Percentiles rank a stretch among this genome's conserved stretches.
phyloP scores from a whole-genome alignment of 768 basidiomycete genomes.

The Lactifluus subvellereus region DNA sequence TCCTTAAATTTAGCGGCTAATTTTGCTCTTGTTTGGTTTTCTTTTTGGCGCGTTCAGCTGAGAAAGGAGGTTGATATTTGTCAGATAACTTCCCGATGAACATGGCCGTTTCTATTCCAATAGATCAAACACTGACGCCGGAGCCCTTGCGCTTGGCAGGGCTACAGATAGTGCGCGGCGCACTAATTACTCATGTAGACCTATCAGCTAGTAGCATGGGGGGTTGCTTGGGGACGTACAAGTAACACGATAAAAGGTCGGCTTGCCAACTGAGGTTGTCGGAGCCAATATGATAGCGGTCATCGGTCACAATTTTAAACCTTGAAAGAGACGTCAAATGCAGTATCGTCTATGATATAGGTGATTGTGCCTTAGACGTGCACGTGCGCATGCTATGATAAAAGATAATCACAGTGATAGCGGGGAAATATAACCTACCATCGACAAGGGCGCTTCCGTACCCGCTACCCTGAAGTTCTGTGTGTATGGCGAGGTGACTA shows the following conservation, averaged over 20 bases:
- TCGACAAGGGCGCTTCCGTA: neutral
- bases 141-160: neutral
- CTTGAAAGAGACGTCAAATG: neutral
- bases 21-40: neutral
- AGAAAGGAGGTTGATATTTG: neutral
- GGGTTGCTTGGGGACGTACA: too few relatives aligned
- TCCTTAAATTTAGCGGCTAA: neutral
- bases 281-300: neutral
- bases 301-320: too few relatives aligned
- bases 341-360: neutral
- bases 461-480: neutral
- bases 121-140: neutral
- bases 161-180: neutral
- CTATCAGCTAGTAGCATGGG: neutral
- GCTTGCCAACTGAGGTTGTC: neutral
- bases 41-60: neutral
- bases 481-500: neutral
- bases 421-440: neutral
- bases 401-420: neutral
- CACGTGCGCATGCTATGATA: neutral
- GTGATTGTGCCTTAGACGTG: neutral
- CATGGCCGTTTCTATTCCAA: neutral
- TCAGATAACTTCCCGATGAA: neutral
- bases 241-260: neutral
- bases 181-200: neutral